Conservation (phyloP, 2,329 filamentous ascomycete genomes). For the Fusarium dimerum region DNA sequence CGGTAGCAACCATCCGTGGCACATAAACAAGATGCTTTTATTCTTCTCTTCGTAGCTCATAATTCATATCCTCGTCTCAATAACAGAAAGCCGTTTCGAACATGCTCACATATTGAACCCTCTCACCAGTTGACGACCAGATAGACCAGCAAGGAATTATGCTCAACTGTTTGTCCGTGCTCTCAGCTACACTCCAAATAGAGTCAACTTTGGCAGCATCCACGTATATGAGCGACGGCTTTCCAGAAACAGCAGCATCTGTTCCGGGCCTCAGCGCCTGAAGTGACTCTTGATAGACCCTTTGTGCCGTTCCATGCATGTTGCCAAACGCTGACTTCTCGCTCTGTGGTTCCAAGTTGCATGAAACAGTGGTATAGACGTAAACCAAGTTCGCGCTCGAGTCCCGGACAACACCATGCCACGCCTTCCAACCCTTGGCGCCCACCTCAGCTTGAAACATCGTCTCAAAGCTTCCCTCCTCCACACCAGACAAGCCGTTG, state of each 20-base stretch:
- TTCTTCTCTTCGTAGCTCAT: conserved; percentile 3
- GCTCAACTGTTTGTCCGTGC: conserved; percentile 12
- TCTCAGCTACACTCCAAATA: conserved; percentile 14
- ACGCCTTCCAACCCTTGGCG: conserved; percentile 29
- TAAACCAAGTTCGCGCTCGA: conserved; percentile 30
- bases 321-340: not conserved
- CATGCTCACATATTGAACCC: conserved; percentile 35
- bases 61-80: conserved; percentile 11
- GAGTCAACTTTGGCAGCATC: conserved; percentile 24
- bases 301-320: conserved; percentile 19
- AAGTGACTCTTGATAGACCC: conserved; percentile 26
- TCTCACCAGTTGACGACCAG: conserved; percentile 35
- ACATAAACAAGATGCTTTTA: not conserved
- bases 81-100: conserved; percentile 26
- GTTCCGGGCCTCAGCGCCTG: conserved; percentile 10
- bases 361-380: conserved; percentile 34
- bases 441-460: conserved; percentile 16
- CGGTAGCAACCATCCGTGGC: no score
- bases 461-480: conserved; percentile 30
- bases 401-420: conserved; percentile 30
- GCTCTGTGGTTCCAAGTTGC: not conserved
- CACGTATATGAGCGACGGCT: conserved; percentile 36
- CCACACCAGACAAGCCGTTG: conserved; percentile 51
- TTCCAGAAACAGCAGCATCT: conserved; percentile 1
- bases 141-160: conserved; percentile 40